Evolutionary conservation across 176 grass and related monocot species (phyloP), one percentile per base, ranked within the genome.

Genomic region (Triticum timopheevii): DNA sequence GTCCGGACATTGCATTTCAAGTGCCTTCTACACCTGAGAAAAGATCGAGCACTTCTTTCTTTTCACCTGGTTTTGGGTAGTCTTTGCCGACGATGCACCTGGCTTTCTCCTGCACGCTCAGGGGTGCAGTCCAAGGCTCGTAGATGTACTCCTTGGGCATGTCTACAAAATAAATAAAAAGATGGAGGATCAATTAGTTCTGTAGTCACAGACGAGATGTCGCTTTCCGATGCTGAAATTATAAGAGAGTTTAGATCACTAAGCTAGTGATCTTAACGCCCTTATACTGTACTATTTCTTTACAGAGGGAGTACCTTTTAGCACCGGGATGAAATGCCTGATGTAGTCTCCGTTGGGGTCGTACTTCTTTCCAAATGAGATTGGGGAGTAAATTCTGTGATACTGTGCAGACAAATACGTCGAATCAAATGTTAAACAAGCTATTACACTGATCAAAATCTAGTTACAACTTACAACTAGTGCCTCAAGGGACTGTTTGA

Each of bases 71-170:
- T 80, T 85, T 95, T 45, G 95, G 91, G 89, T 95, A 93, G 85
- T 96, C 94, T 82, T 89, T 90, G 28, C 97, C 92, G 80, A 99
- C 87, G 31, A 96, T 90, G 84, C 97, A 96, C 11, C 91, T 88
- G 71, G 94, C 88, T 90, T 94, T 96, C 92, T 94, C 91, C 71
- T 99, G 94, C 69, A 99, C 66, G 71, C 80, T 85, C n/a, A 93
- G 40, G 50, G 94, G 97, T 69, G 92, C 97, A 30, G 85, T 96
- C 94, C 97, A 99, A 81, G 97, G 94, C 83, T 99, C 94, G 38
- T 96, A 99, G 61, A 96, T 96, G 83, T 99, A 93, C 79, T 99
- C 88, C 83, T 70, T 98, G 12, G 94, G 97, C 87, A 98, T 96
- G 84, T 96, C 97, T 96, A 62, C 22, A 88, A 52, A 52, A 47